phyloP scores from a whole-genome alignment of 257 asterid genomes.

The Linaria vulgaris region DNA sequence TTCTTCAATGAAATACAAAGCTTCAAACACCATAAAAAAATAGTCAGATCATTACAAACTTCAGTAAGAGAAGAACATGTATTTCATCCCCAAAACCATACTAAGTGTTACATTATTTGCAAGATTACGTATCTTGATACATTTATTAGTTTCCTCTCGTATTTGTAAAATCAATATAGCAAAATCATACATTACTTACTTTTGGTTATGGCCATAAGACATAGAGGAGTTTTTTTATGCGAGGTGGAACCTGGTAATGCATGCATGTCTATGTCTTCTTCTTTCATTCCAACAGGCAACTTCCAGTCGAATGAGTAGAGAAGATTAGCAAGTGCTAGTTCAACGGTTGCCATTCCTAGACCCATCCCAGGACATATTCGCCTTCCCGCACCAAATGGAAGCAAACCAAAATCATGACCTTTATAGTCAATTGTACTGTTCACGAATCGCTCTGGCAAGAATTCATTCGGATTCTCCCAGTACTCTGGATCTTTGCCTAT shows the following conservation, averaged over 20 bases:
- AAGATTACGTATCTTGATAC: too few relatives aligned
- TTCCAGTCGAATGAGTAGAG: slow-evolving; percentile 27
- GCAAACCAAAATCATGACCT: slow-evolving; percentile 20
- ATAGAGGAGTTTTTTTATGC: slow-evolving; percentile 18
- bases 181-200: too few relatives aligned
- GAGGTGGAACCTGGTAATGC: slow-evolving; percentile 13
- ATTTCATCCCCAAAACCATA: too few relatives aligned
- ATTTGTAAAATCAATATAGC: too few relatives aligned
- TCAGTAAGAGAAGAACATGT: too few relatives aligned
- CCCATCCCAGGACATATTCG: slow-evolving; percentile 22
- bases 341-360: slow-evolving; percentile 12
- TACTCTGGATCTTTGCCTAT: slow-evolving; percentile 24
- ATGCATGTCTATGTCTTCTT: slow-evolving; percentile 19
- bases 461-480: slow-evolving; percentile 26
- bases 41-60: too few relatives aligned
- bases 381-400: slow-evolving; percentile 24
- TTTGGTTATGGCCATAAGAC: slow-evolving; percentile 8
- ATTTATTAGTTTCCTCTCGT: too few relatives aligned
- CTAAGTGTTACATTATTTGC: too few relatives aligned
- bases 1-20: too few relatives aligned
- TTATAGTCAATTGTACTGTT: slow-evolving; percentile 2
- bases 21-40: too few relatives aligned
- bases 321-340: slow-evolving; percentile 22
- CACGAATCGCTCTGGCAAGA: slow-evolving; percentile 23
- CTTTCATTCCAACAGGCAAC: slow-evolving; percentile 19